These are phyloP conservation scores for Syzygium syzygioides DNA, from an alignment of 441 rosid genomes.

Conservation along the genomic window DNA sequence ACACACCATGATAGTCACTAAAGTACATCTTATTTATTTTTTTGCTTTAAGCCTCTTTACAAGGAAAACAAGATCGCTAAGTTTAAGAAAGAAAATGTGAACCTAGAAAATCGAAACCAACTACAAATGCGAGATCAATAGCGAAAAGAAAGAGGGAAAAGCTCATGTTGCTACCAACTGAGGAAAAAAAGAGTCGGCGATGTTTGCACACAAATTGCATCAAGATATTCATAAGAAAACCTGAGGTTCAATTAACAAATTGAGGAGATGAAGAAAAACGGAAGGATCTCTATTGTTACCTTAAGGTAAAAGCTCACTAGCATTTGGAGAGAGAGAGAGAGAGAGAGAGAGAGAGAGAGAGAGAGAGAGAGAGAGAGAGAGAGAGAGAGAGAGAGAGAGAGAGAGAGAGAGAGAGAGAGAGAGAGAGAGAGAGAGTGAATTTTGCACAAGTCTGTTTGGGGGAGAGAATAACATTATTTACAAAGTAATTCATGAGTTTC, in stretches of 20 bases:
- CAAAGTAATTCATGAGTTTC: not conserved
- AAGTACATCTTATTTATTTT: not conserved
- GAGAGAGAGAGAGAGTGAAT: not conserved
- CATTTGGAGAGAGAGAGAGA: not conserved
- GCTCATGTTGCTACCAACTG: not conserved
- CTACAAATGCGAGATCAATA: not conserved
- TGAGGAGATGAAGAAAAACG: not conserved
- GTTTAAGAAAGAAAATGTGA: not conserved
- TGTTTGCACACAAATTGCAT: not conserved
- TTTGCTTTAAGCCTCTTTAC: not conserved
- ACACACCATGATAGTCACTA: not conserved
- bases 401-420: not conserved
- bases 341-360: not conserved
- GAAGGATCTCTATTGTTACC: not conserved
- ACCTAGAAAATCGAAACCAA: not conserved
- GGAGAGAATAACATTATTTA: not conserved
- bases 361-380: not conserved
- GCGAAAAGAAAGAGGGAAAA: not conserved
- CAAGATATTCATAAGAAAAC: too few relatives aligned
- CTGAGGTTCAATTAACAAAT: not conserved
- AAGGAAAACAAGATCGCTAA: not conserved
- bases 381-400: not conserved
- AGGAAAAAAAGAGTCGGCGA: not conserved
- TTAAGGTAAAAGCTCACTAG: not conserved
- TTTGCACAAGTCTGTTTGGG: not conserved